Evolutionary conservation across 208 protist species (phyloP).

Genomic region (Entamoeba moshkovskii): DNA sequence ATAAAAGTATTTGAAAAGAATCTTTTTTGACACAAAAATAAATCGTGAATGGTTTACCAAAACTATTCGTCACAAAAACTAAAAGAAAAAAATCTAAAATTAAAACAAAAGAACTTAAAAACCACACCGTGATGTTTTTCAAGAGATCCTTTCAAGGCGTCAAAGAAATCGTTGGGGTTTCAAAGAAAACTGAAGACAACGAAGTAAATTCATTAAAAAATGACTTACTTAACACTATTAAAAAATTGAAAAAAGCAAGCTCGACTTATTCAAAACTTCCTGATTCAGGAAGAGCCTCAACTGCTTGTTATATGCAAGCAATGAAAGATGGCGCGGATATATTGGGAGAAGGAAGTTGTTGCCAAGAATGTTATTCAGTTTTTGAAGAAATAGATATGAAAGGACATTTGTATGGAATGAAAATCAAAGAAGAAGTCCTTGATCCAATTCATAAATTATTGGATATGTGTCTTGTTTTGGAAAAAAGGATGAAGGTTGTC

Average conservation of each 20-base stretch:
- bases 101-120: neutral
- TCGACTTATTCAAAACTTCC: neutral
- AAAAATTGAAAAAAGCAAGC: neutral
- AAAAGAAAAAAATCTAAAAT: neutral
- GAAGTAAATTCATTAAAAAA: neutral
- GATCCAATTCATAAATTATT: neutral
- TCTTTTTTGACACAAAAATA: too few species aligned
- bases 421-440: neutral
- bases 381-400: conserved; percentile 4
- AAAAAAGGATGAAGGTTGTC: neutral
- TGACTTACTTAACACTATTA: neutral
- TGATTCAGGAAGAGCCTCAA: neutral
- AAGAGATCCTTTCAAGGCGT: neutral
- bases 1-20: neutral
- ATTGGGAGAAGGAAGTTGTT: neutral
- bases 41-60: neutral
- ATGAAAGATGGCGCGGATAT: neutral
- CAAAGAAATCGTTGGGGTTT: neutral
- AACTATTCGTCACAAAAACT: neutral
- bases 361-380: neutral
- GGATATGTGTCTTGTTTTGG: neutral
- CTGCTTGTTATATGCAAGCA: neutral
- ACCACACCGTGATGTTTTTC: neutral
- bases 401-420: neutral
- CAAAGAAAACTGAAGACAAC: neutral